phyloP scores from a whole-genome alignment of 2,329 filamentous ascomycete species.

The Neofusicoccum parvum region DNA sequence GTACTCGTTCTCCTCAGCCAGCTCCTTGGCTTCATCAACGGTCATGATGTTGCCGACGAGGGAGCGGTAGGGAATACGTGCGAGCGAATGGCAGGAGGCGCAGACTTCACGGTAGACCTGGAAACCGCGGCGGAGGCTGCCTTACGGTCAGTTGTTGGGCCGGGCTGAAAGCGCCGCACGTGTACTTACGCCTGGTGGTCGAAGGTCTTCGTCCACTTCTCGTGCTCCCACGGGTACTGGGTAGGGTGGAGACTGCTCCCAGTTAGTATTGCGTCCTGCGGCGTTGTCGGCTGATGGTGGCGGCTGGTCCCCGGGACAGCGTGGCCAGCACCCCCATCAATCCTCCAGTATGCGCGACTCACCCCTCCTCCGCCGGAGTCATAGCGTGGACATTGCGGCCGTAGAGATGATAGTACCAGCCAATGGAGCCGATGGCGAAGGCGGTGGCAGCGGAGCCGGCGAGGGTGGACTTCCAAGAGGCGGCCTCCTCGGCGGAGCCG shows the following conservation, averaged over 20 bases:
- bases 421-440: conserved; percentile 83
- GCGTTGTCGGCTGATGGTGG: conserved; percentile 10
- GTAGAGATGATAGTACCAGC: conserved; percentile 98
- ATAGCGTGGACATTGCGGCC: conserved; percentile 83
- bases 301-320: not conserved
- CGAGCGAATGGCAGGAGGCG: conserved; percentile 94
- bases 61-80: conserved; percentile 88
- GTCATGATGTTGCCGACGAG: conserved; percentile 92
- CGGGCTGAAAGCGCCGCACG: not conserved
- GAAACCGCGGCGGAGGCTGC: conserved; percentile 95
- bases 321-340: conserved; percentile 15
- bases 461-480: conserved; percentile 80
- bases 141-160: conserved; percentile 1
- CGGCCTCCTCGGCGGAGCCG: conserved; percentile 68
- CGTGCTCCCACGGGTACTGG: conserved; percentile 93
- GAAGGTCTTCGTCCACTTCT: conserved; percentile 90
- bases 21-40: conserved; percentile 94
- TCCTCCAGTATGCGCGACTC: conserved; percentile 52
- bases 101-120: conserved; percentile 99
- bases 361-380: conserved; percentile 98
- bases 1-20: conserved; percentile 98
- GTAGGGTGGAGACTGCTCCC: conserved; percentile 79
- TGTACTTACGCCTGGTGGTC: conserved; percentile 88
- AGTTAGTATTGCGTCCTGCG: conserved; percentile 9
- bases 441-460: conserved; percentile 85